Evolutionary conservation across 2,329 filamentous ascomycete species (phyloP), one percentile per base, ranked within the genome.

Genomic region (Thermochaetoides dissita): DNA sequence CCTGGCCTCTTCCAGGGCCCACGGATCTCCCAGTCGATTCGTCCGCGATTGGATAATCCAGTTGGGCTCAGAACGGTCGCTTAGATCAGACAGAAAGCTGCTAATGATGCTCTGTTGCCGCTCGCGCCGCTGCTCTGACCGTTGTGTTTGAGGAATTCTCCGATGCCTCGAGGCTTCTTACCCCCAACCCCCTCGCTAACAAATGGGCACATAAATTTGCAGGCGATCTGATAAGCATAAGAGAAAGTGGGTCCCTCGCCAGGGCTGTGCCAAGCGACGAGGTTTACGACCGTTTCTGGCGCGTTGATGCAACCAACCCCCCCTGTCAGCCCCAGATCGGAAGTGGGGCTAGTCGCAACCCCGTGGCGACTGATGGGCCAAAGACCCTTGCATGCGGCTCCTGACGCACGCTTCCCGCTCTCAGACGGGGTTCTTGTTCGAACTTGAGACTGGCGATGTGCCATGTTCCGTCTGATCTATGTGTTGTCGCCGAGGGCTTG

Each of bases 401-500:
- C 39, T 32, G 39, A 32, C 38, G 33, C 36, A 34, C 31, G 17
- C 17, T 24, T 24, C 17, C 17, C 17, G 5, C 17, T 24, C 17
- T 24, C 17, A 24, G 17, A 24, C 17, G 5, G 17, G 17, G 17
- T 24, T 24, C 35, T 6, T n/a, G 6, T 10, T 11, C 11, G 31
- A 12, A 43, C 34, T 10, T 56, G 55, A 56, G 49, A 58, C 55
- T 45, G 40, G 41, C 43, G 40, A 44, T 46, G 56, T 57, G 47
- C 53, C 55, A 58, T 47, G 49, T 50, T 48, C 53, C 47, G 56
- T 58, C 50, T 58, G 55, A 57, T 58, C 52, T 51, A 24, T 24
- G 17, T 24, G 17, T 24, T 24, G 17, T 24, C 17, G 17, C 17
- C 17, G 17, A 24, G 17, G 17, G 17, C 17, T 24, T 24, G 17